A percentile compares a stretch with the other conserved stretches of the same genome.
phyloP scores from a whole-genome alignment of 371 early-diverging fungal genomes.

The Sporodiniella umbellata region DNA sequence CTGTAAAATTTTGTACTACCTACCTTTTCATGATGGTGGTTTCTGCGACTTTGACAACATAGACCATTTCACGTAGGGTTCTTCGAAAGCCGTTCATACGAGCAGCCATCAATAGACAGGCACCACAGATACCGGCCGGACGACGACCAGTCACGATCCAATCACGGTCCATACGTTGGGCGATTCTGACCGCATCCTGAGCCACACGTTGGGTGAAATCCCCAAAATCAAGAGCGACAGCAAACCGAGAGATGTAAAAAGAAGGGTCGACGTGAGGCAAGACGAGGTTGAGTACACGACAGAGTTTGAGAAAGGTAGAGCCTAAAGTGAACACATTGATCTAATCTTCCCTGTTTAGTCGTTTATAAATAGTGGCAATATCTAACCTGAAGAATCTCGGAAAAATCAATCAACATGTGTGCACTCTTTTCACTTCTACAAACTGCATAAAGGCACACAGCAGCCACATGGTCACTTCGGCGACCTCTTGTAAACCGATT shows the following conservation, averaged over 20 bases:
- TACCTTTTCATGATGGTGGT: slow-evolving; percentile 76
- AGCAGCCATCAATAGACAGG: slow-evolving; percentile 92
- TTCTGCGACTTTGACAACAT: slow-evolving; percentile 92
- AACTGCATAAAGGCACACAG: slow-evolving; percentile 97
- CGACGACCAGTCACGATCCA: slow-evolving; percentile 97
- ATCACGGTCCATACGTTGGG: slow-evolving; percentile 97
- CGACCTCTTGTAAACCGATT: slow-evolving; percentile 95
- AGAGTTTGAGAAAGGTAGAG: slow-evolving; percentile 86
- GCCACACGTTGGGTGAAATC: slow-evolving; percentile 81
- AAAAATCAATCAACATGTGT: slow-evolving; percentile 98
- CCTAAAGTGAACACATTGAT: slow-evolving; percentile 95
- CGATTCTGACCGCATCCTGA: slow-evolving; percentile 83
- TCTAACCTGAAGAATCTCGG: slow-evolving; percentile 77
- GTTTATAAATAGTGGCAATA: too few relatives aligned
- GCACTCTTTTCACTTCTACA: slow-evolving; percentile 89
- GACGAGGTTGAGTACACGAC: slow-evolving; percentile 67
- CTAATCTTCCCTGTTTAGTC: too few relatives aligned
- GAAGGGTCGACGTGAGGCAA: slow-evolving; percentile 97
- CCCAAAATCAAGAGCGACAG: slow-evolving; percentile 90
- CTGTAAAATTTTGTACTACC: slow-evolving; percentile 33
- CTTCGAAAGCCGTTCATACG: slow-evolving; percentile 93
- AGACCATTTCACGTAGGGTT: slow-evolving; percentile 85
- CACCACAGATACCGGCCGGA: slow-evolving; percentile 99
- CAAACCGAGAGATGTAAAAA: slow-evolving; percentile 95
- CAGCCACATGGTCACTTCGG: slow-evolving; percentile 79